Evolutionary conservation across 106 monocot species (phyloP).

Genomic region (Acorus calamus): DNA sequence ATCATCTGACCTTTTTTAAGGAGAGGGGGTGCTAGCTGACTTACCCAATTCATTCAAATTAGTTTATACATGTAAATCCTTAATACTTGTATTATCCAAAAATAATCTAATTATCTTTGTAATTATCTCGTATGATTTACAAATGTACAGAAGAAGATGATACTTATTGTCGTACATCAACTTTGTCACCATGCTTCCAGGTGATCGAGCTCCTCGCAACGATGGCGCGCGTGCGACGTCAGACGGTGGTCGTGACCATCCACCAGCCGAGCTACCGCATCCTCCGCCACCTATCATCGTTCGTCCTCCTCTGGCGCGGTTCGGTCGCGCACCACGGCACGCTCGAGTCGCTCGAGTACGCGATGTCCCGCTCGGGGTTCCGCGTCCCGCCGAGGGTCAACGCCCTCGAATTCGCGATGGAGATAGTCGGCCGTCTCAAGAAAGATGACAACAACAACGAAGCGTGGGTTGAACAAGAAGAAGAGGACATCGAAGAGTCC

Average conservation of each 20-base stretch:
- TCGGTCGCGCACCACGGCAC: slow-evolving; percentile 51
- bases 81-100: too few species aligned
- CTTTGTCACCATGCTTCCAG: too few species aligned
- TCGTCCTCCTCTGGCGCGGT: slow-evolving; percentile 63
- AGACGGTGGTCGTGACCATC: slow-evolving; percentile 72
- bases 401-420: slow-evolving; percentile 78
- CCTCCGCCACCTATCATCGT: slow-evolving; percentile 49
- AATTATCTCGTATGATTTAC: too few species aligned
- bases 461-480: background rate
- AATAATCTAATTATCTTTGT: too few species aligned
- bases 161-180: too few species aligned
- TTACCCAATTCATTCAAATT: too few species aligned
- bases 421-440: slow-evolving; percentile 37
- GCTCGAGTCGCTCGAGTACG: slow-evolving; percentile 48
- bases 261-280: slow-evolving; percentile 94
- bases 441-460: slow-evolving; percentile 12
- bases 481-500: background rate
- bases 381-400: slow-evolving; percentile 49
- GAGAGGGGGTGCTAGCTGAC: too few species aligned
- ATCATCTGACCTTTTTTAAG: too few species aligned
- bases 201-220: slow-evolving; percentile 54
- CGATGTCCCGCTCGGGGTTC: slow-evolving; percentile 34
- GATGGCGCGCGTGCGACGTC: slow-evolving; percentile 47
- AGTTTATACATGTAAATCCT: too few species aligned
- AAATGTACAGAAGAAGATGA: too few species aligned